A percentile compares a stretch with the other conserved stretches of the same genome.
Conservation (phyloP, 2,329 filamentous ascomycete species). For the Aotearoamyces nothofagi region DNA sequence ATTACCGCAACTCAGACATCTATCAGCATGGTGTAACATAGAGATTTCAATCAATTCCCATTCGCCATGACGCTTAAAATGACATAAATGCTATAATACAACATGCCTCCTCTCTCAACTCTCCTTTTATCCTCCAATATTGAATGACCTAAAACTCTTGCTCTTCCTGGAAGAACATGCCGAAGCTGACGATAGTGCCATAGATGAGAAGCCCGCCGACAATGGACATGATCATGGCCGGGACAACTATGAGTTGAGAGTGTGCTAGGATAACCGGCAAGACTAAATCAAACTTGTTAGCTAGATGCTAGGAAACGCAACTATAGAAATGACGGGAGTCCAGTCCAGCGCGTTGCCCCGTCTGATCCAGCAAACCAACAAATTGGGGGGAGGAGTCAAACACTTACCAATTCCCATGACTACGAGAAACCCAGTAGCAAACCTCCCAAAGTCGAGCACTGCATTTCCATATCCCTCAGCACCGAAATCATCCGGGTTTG, state of each 20-base stretch:
- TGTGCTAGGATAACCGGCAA: conserved; percentile 81
- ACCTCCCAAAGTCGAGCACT: conserved; percentile 83
- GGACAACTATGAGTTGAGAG: conserved; percentile 62
- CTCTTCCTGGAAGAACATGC: conserved; percentile 96
- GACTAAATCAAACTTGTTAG: no score
- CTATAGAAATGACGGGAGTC: no score
- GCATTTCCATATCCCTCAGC: conserved; percentile 67
- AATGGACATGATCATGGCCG: conserved; percentile 92
- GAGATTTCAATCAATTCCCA: no score
- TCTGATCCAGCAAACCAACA: conserved; percentile 1
- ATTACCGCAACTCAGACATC: no score
- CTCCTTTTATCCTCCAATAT: conserved; percentile 1
- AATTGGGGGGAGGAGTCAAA: no score
- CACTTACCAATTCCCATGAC: conserved; percentile 90
- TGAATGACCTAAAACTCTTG: conserved; percentile 69
- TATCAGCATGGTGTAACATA: no score
- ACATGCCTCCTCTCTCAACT: no score
- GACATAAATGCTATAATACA: no score
- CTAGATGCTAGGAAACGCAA: no score
- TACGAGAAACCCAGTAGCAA: conserved; percentile 88
- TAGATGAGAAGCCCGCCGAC: conserved; percentile 89
- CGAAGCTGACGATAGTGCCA: conserved; percentile 94
- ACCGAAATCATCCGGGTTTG: conserved; percentile 91
- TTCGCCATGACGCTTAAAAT: no score
- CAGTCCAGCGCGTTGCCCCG: background rate